phyloP scores from a whole-genome alignment of 2,329 filamentous ascomycete species.

The Sarocladium oryzae region DNA sequence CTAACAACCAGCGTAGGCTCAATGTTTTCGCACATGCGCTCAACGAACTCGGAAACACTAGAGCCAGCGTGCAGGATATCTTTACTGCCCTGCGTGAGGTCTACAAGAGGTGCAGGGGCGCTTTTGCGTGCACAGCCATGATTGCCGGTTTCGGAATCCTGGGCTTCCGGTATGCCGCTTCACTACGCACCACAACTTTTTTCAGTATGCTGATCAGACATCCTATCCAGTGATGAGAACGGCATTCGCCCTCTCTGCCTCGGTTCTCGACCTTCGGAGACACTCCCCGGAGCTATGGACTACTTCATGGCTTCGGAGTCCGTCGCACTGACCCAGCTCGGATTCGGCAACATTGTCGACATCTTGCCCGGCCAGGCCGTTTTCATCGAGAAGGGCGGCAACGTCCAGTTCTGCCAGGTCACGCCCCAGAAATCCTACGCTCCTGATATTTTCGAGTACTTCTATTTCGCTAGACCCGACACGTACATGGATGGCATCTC shows the following conservation, averaged over 20 bases:
- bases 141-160: conserved; percentile 74
- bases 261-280: conserved; percentile 64
- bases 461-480: conserved; percentile 83
- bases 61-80: conserved; percentile 71
- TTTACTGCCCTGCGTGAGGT: conserved; percentile 66
- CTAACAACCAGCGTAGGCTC: conserved; percentile 36
- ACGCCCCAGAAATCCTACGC: conserved; percentile 62
- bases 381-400: conserved; percentile 71
- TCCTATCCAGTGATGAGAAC: conserved; percentile 28
- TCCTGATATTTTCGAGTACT: conserved; percentile 74
- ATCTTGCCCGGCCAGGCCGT: conserved; percentile 80
- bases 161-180: conserved; percentile 54
- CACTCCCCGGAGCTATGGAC: conserved; percentile 58
- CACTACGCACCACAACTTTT: too few species aligned
- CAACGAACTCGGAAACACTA: conserved; percentile 72
- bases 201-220: conserved; percentile 4
- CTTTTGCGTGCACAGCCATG: conserved; percentile 77
- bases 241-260: conserved; percentile 79
- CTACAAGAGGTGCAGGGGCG: conserved; percentile 67
- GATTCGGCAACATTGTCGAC: conserved; percentile 69
- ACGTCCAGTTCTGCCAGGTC: conserved; percentile 71
- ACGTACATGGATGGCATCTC: conserved; percentile 81
- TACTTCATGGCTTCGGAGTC: conserved; percentile 92
- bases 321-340: conserved; percentile 73
- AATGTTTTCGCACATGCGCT: conserved; percentile 84